These are phyloP conservation scores for Myriosclerotinia duriaeana DNA, from an alignment of 2,329 filamentous ascomycete species.

Conservation along the genomic window DNA sequence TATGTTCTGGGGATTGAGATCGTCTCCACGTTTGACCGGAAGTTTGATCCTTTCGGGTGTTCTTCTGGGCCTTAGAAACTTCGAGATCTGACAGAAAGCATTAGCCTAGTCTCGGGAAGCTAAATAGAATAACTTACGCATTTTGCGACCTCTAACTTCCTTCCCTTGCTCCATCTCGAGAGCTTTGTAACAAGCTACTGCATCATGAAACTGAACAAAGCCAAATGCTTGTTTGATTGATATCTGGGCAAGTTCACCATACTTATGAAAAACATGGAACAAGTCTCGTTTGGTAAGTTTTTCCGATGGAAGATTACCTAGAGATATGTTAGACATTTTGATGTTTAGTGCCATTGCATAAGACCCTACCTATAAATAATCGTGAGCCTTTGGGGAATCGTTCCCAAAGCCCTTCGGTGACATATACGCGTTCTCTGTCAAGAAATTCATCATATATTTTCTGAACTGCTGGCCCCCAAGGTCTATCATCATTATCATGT, in stretches of 20 bases:
- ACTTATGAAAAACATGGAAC: constrained; percentile 84
- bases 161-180: constrained; percentile 76
- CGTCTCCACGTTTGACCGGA: constrained; percentile 44
- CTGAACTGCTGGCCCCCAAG: constrained; percentile 54
- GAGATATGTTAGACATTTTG: constrained; percentile 27
- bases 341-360: constrained; percentile 33
- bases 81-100: constrained; percentile 66
- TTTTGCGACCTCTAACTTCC: constrained; percentile 83
- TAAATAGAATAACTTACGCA: constrained; percentile 63
- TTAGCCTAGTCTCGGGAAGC: background rate
- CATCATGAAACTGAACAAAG: constrained; percentile 88
- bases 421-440: constrained; percentile 70
- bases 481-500: constrained; percentile 38
- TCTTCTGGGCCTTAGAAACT: constrained; percentile 83
- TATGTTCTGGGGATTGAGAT: constrained; percentile 63
- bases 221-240: constrained; percentile 96
- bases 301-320: constrained; percentile 89
- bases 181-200: constrained; percentile 70
- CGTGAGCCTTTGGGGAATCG: constrained; percentile 74
- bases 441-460: constrained; percentile 71
- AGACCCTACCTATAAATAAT: constrained; percentile 71
- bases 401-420: constrained; percentile 78
- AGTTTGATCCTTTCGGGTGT: constrained; percentile 56
- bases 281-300: constrained; percentile 91
- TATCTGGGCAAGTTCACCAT: constrained; percentile 87